These are phyloP conservation scores for Penicillium expansum DNA, from an alignment of 2,329 filamentous ascomycete genomes.

Conservation along the genomic window DNA sequence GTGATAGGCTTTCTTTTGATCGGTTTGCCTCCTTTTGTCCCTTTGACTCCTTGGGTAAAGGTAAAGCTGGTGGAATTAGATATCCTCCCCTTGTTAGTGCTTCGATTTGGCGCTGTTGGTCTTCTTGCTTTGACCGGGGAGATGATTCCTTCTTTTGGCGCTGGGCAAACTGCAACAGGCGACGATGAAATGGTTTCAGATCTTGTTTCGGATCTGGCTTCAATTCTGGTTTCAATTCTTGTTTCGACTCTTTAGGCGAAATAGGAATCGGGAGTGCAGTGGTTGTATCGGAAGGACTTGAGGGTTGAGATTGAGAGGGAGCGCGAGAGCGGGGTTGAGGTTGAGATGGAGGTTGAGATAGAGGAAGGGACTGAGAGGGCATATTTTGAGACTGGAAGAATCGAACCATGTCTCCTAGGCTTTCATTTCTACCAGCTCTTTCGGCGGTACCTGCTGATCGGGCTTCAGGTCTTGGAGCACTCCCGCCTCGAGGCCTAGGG, in stretches of 20 bases:
- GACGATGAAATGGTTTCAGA: conserved; percentile 33
- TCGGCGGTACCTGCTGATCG: conserved; percentile 35
- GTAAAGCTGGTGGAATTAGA: conserved; percentile 21
- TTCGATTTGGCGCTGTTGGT: conserved; percentile 28
- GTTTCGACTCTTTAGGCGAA: conserved; percentile 16
- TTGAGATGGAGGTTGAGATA: conserved; percentile 12
- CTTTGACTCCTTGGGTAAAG: conserved; percentile 11
- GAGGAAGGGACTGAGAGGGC: conserved; percentile 11
- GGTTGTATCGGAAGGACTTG: conserved; percentile 19
- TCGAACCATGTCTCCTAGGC: conserved; percentile 35
- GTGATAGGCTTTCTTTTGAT: conserved; percentile 12
- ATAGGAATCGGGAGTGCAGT: conserved; percentile 26
- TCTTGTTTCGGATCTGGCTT: conserved; percentile 15
- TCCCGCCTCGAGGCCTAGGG: conserved; percentile 9
- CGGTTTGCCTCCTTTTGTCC: conserved; percentile 6
- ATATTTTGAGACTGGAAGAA: conserved; percentile 36
- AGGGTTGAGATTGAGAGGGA: conserved; percentile 2
- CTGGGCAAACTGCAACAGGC: conserved; percentile 36
- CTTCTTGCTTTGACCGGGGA: conserved; percentile 25
- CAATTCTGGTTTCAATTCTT: not conserved
- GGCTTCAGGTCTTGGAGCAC: conserved; percentile 21
- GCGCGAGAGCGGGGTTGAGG: conserved; percentile 1
- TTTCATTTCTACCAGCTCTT: conserved; percentile 31
- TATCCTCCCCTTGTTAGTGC: conserved; percentile 33
- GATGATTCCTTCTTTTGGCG: conserved; percentile 29